These are phyloP conservation scores for Pleomassaria siparia DNA, from an alignment of 2,329 filamentous ascomycete genomes.

Conservation along the genomic window DNA sequence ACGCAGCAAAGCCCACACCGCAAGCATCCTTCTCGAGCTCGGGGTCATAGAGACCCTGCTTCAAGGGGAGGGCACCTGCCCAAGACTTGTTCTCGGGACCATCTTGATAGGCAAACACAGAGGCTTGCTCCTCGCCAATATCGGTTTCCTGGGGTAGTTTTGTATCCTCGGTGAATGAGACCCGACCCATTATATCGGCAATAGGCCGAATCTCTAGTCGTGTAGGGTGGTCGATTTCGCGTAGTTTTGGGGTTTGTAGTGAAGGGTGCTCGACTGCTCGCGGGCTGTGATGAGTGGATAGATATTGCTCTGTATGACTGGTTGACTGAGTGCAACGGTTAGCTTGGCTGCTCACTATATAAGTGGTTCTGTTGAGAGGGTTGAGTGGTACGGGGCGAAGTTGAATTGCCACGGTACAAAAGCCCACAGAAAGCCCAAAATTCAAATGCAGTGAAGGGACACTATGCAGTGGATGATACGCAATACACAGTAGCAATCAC, in stretches of 20 bases:
- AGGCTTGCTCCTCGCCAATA: conserved; percentile 61
- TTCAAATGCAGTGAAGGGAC: conserved; percentile 9
- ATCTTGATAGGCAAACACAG: conserved; percentile 81
- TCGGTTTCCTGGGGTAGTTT: conserved; percentile 48
- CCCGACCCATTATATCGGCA: conserved; percentile 58
- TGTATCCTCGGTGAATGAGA: conserved; percentile 55
- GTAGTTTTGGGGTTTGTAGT: conserved; percentile 21
- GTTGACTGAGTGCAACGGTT: conserved; percentile 13
- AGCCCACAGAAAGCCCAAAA: background rate
- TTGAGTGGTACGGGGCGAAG: background rate
- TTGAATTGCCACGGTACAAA: background rate
- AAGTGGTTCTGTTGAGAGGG: conserved; percentile 1
- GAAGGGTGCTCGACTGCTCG: conserved; percentile 25
- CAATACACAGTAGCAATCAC: conserved; percentile 6
- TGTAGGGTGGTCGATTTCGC: conserved; percentile 16
- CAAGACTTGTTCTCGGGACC: conserved; percentile 81
- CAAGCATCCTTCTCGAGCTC: conserved; percentile 98
- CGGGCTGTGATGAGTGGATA: conserved; percentile 22
- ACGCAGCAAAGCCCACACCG: conserved; percentile 98
- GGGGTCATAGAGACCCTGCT: conserved; percentile 98
- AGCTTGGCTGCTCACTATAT: conserved; percentile 12
- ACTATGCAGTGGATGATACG: background rate
- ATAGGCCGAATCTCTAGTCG: conserved; percentile 46
- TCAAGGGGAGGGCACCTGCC: conserved; percentile 93
- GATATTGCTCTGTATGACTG: conserved; percentile 12